These are phyloP conservation scores for Chaetomiaceae sp. DNA, from an alignment of 2,329 filamentous ascomycete genomes.

Conservation along the genomic window DNA sequence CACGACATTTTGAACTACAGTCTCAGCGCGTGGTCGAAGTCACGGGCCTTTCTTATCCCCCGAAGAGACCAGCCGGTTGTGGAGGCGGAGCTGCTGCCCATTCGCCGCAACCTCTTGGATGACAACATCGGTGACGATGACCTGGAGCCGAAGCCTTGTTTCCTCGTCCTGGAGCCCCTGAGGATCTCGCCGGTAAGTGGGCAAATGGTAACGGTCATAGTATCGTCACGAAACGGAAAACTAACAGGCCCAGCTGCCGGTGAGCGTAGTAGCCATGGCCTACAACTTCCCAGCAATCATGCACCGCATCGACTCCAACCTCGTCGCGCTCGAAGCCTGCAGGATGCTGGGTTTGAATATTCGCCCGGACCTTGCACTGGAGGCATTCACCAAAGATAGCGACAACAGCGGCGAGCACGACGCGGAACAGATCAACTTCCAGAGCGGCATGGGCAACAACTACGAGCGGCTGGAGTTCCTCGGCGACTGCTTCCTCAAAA, in stretches of 20 bases:
- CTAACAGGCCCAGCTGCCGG: conserved; percentile 54
- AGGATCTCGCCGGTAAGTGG: conserved; percentile 68
- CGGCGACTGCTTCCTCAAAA: conserved; percentile 91
- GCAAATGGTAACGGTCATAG: no score
- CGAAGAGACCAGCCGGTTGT: conserved; percentile 75
- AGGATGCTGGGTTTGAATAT: conserved; percentile 59
- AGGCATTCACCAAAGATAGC: conserved; percentile 89
- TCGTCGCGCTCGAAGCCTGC: conserved; percentile 76
- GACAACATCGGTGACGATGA: conserved; percentile 50
- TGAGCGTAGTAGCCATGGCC: conserved; percentile 65
- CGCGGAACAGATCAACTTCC: conserved; percentile 65
- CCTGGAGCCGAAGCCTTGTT: conserved; percentile 47
- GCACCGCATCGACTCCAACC: conserved; percentile 72
- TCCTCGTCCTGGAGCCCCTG: conserved; percentile 72
- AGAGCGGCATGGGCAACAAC: conserved; percentile 84
- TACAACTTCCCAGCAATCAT: conserved; percentile 80
- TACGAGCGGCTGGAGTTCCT: conserved; percentile 94
- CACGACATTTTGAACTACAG: conserved; percentile 78
- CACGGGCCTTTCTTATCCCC: conserved; percentile 50
- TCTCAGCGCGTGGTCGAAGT: conserved; percentile 66
- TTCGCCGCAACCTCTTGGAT: conserved; percentile 81
- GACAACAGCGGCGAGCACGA: conserved; percentile 74
- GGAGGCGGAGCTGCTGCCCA: conserved; percentile 65
- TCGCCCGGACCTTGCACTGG: conserved; percentile 66
- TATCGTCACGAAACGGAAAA: not conserved